Base-by-base conservation (phyloP, 1,284 basidiomycete species). In the Sparassis latifolia region DNA sequence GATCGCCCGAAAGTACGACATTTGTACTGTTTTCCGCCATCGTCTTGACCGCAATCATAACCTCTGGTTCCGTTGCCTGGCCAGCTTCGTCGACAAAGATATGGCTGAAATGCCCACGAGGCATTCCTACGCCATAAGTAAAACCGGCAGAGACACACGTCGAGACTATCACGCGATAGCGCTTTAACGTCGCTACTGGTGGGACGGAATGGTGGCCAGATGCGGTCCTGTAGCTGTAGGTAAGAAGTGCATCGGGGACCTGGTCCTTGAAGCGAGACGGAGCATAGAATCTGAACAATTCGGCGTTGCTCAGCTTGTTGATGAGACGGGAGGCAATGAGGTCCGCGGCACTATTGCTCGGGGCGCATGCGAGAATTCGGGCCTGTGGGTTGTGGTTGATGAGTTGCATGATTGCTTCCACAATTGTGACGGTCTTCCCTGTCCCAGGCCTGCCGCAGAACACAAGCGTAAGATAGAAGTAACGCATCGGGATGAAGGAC, bases 11-110 rank as follows among this genome's bases (percentile, higher is more conserved):
- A 31, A 82, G 63, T 9, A 83, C 63, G 10, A 83, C 60, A 53
- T 79, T 80, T 7, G 51, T 80, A 3, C 63, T 53, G 7, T 63
- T 54, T 51, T 70, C 67, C 0, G 75, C 76, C 49, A 77, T 66
- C 7, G 71, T 76, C 66, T 74, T 75, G 52, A 83, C 69, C 0
- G 76, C 67, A 3, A 80, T 68, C 72, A 82, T 78, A 10, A 71
- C 64, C 55, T 82, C 79, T 0, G 79, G 78, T 55, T 84, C 81
- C 20, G 72, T 76, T 1, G 80, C 80, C 56, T 84, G 81, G 0
- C 79, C 82, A 6, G 82, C 81, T 57, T 86, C 82, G 58, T 86
- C 82, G 9, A 82, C 66, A 58, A 85, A 82, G 10, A 86, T 79
- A 52, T 83, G 78, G 1, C 67, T 72, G 58, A 78, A 84, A 62